phyloP scores from a whole-genome alignment of 73 alveolate genomes.

The Paraurostyla sp. region DNA sequence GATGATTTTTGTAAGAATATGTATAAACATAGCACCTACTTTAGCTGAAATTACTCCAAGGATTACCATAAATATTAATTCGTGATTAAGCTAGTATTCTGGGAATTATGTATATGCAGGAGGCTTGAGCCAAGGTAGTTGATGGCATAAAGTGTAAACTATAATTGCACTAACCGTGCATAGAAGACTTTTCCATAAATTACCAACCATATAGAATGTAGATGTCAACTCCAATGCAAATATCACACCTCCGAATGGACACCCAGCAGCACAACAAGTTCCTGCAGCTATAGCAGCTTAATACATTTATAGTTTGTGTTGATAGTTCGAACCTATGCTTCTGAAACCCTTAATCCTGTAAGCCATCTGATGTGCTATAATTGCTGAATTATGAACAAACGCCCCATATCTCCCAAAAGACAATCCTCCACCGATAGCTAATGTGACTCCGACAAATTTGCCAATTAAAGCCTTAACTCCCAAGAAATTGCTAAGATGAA shows the following conservation, averaged over 20 bases:
- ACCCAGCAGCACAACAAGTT: slow-evolving; percentile 83
- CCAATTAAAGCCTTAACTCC: slow-evolving; percentile 85
- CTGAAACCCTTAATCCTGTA: background rate
- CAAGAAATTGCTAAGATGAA: slow-evolving; percentile 78
- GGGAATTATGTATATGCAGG: slow-evolving; percentile 40
- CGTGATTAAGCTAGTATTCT: slow-evolving; percentile 58
- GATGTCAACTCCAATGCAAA: slow-evolving; percentile 92
- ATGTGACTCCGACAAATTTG: slow-evolving; percentile 84
- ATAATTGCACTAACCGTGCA: slow-evolving; percentile 79
- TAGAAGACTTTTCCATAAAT: slow-evolving; percentile 85
- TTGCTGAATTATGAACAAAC: slow-evolving; percentile 82
- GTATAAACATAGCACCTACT: slow-evolving; percentile 66
- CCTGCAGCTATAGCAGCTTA: slow-evolving; percentile 93
- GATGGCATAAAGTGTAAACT: slow-evolving; percentile 68
- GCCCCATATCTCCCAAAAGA: slow-evolving; percentile 93
- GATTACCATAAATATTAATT: slow-evolving; percentile 71
- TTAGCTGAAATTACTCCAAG: slow-evolving; percentile 76
- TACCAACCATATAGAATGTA: slow-evolving; percentile 86
- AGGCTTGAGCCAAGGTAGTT: slow-evolving; percentile 48
- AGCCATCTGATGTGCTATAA: slow-evolving; percentile 45
- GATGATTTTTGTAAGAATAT: slow-evolving; percentile 21
- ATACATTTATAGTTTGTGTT: slow-evolving; percentile 71
- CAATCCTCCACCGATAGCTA: slow-evolving; percentile 85
- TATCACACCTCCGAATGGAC: slow-evolving; percentile 88
- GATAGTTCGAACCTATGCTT: background rate